Evolutionary conservation across 495 filamentous ascomycete genomes (phyloP).

Genomic region (Talaromyces trachyspermus): DNA sequence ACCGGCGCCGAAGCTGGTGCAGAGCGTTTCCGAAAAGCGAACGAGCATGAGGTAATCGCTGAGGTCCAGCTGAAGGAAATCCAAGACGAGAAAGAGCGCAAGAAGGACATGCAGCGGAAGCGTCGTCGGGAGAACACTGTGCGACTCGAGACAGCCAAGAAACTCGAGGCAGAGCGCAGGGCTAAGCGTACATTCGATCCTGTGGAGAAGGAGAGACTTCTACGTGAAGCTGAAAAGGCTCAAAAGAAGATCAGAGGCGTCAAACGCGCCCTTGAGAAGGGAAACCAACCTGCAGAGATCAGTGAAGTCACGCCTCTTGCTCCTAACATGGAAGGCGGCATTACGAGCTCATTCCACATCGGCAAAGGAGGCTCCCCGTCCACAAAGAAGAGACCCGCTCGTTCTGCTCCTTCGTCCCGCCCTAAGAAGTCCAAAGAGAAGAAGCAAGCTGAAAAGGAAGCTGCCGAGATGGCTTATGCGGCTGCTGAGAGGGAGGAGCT

Average conservation of each 20-base stretch:
- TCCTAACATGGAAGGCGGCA: slow-evolving; percentile 80
- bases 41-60: slow-evolving; percentile 64
- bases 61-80: slow-evolving; percentile 86
- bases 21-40: slow-evolving; percentile 44
- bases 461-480: slow-evolving; percentile 80
- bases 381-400: slow-evolving; percentile 55
- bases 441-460: slow-evolving; percentile 91
- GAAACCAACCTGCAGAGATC: slow-evolving; percentile 73
- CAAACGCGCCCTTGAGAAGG: slow-evolving; percentile 71
- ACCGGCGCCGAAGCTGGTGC: slow-evolving; percentile 45
- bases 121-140: slow-evolving; percentile 94
- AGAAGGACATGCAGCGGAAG: slow-evolving; percentile 99
- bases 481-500: slow-evolving; percentile 78
- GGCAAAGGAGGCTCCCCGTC: slow-evolving; percentile 55
- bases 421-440: slow-evolving; percentile 91
- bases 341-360: slow-evolving; percentile 75
- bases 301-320: slow-evolving; percentile 68
- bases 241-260: slow-evolving; percentile 86
- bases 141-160: slow-evolving; percentile 76
- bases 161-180: slow-evolving; percentile 68
- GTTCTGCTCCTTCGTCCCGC: slow-evolving; percentile 52
- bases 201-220: slow-evolving; percentile 64
- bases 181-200: slow-evolving; percentile 70
- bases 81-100: slow-evolving; percentile 93
- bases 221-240: slow-evolving; percentile 73